phyloP scores from a whole-genome alignment of 108 stramenopile species.

The Phaeodactylum tricornutum region DNA sequence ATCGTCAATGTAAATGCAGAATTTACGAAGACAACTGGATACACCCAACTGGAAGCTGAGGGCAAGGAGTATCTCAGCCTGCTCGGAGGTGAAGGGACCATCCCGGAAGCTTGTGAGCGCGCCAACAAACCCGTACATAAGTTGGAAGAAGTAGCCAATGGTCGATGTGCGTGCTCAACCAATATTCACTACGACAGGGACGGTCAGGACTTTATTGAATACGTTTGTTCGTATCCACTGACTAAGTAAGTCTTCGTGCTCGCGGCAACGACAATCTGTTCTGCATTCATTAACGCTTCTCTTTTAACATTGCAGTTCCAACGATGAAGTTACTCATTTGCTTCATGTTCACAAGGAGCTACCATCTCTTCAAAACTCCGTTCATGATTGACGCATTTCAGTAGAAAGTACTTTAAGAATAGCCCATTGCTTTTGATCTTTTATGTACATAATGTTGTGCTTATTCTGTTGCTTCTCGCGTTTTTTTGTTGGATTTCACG shows the following conservation, averaged over 20 bases:
- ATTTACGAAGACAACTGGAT: slow-evolving; percentile 57
- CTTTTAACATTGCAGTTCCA: slow-evolving; percentile 14
- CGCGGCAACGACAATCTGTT: not conserved
- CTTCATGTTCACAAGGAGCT: slow-evolving; percentile 41
- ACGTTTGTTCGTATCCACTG: slow-evolving; percentile 71
- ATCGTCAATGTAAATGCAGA: slow-evolving; percentile 72
- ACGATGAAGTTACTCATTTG: slow-evolving; percentile 43
- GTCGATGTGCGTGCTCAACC: slow-evolving; percentile 38
- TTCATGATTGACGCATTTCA: no score
- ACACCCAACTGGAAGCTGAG: slow-evolving; percentile 68
- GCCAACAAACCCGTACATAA: slow-evolving; percentile 28
- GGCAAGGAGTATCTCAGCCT: slow-evolving; percentile 42
- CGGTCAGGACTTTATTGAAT: slow-evolving; percentile 57
- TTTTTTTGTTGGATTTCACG: no score
- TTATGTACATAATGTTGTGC: no score
- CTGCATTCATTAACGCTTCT: not conserved
- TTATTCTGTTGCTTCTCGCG: no score
- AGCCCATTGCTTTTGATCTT: no score
- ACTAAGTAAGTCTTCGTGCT: slow-evolving; percentile 46
- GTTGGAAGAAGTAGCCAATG: slow-evolving; percentile 42
- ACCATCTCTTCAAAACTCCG: slow-evolving; percentile 8
- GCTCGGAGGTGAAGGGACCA: slow-evolving; percentile 36
- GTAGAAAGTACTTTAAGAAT: no score
- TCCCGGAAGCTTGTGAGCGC: slow-evolving; percentile 16
- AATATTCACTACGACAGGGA: slow-evolving; percentile 56